Evolutionary conservation across 1,139 yeast species (phyloP).

Genomic region (Geotrichum bryndzae): DNA sequence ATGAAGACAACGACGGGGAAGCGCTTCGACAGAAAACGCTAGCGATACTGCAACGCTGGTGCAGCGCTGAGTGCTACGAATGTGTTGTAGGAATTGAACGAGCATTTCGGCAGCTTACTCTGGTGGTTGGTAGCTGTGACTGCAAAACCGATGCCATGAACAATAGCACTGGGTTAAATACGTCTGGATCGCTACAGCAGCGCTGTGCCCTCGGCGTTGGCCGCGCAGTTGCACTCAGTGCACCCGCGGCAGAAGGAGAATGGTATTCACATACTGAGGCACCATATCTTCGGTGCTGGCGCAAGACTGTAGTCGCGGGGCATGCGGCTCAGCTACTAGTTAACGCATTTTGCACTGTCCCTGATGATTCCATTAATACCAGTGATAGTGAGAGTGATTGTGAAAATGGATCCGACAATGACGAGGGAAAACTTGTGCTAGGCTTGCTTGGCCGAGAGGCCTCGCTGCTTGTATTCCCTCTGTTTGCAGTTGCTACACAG

Average conservation of each 20-base stretch:
- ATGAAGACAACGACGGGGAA: neutral
- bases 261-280: conserved; percentile 13
- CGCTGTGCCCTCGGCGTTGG: conserved; percentile 11
- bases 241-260: conserved; percentile 1
- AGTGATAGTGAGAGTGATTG: neutral
- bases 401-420: neutral
- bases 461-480: neutral
- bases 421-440: neutral
- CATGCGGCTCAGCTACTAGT: conserved; percentile 2
- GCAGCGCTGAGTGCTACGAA: conserved; percentile 6
- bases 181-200: neutral
- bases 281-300: neutral
- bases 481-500: neutral
- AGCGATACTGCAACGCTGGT: neutral
- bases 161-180: neutral
- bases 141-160: neutral
- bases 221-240: conserved; percentile 4
- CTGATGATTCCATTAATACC: neutral
- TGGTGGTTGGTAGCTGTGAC: neutral
- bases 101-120: conserved; percentile 10
- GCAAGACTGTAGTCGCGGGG: conserved; percentile 8
- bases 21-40: neutral
- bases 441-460: neutral
- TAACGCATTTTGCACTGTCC: neutral
- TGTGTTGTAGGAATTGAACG: neutral